Conservation (phyloP, 2,329 filamentous ascomycete genomes). For the Ophiostoma novo-ulmi region DNA sequence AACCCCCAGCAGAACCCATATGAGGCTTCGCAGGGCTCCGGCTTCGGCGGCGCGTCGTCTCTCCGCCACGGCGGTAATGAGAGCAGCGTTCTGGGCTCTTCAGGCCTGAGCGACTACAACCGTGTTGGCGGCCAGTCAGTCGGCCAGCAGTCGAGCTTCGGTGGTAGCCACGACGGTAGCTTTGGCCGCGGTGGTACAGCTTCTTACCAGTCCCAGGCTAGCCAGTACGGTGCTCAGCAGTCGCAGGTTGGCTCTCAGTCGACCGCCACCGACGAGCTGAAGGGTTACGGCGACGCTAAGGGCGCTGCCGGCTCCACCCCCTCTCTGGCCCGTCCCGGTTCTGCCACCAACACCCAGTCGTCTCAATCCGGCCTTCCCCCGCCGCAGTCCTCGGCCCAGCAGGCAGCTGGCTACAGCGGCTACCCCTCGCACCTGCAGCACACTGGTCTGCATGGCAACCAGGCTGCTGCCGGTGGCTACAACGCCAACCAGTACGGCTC, state of each 20-base stretch:
- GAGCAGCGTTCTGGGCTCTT: slow-evolving; percentile 43
- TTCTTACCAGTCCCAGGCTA: slow-evolving; percentile 51
- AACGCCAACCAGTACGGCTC: slow-evolving; percentile 50
- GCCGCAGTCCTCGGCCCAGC: slow-evolving; percentile 46
- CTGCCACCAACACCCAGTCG: slow-evolving; percentile 50
- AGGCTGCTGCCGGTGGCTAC: slow-evolving; percentile 44
- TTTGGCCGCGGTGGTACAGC: slow-evolving; percentile 46
- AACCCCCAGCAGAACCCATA: slow-evolving; percentile 51
- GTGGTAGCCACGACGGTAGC: slow-evolving; percentile 50
- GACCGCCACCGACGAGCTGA: slow-evolving; percentile 49
- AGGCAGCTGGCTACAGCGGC: slow-evolving; percentile 51
- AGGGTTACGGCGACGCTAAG: slow-evolving; percentile 56
- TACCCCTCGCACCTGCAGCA: slow-evolving; percentile 52
- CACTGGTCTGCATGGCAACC: slow-evolving; percentile 51
- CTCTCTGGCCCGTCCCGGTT: slow-evolving; percentile 54
- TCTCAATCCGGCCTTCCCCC: slow-evolving; percentile 53
- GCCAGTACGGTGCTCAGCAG: slow-evolving; percentile 49
- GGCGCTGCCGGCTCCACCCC: slow-evolving; percentile 51
- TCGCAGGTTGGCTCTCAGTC: slow-evolving; percentile 43
- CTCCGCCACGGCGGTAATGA: slow-evolving; percentile 47
- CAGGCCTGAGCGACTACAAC: slow-evolving; percentile 48
- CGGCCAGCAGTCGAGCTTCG: slow-evolving; percentile 48
- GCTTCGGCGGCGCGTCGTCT: slow-evolving; percentile 48
- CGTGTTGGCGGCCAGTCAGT: slow-evolving; percentile 46
- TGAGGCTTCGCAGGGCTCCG: slow-evolving; percentile 47